Evolutionary conservation across 257 asterid species (phyloP).

Genomic region (Nicotiana obtusifolia): DNA sequence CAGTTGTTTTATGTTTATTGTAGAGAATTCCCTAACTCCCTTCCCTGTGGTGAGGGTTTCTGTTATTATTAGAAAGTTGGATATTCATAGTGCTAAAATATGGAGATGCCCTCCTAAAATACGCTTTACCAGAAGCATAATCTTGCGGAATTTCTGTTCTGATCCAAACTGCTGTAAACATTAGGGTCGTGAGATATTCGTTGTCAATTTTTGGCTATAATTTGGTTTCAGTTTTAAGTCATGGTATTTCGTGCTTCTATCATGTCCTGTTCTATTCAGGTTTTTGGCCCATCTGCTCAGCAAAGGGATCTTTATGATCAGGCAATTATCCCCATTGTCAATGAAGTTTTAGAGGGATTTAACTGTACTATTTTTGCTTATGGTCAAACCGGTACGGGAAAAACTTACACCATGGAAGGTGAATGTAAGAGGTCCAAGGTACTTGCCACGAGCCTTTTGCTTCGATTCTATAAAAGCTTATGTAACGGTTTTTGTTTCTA

Average conservation of each 20-base stretch:
- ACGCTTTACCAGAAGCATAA: background rate
- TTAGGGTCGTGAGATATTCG: background rate
- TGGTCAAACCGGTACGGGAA: slow-evolving; percentile 94
- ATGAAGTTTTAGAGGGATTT: slow-evolving; percentile 83
- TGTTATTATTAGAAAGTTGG: background rate
- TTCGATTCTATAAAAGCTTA: background rate
- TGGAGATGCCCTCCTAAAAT: background rate
- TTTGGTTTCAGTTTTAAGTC: background rate
- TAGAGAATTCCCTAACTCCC: background rate
- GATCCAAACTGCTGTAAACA: background rate
- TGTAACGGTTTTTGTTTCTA: background rate
- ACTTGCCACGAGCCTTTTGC: background rate
- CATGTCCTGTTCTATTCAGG: slow-evolving; percentile 30
- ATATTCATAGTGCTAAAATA: background rate
- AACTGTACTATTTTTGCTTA: slow-evolving; percentile 87
- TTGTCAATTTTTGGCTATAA: background rate
- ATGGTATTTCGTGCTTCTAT: background rate
- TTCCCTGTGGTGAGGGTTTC: background rate
- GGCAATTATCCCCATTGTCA: slow-evolving; percentile 74
- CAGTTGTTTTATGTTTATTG: background rate
- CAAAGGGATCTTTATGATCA: slow-evolving; percentile 79
- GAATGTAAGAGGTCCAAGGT: slow-evolving; percentile 85
- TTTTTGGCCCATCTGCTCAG: slow-evolving; percentile 76
- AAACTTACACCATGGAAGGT: slow-evolving; percentile 90
- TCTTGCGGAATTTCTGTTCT: background rate